Conservation (phyloP, 345 rosid species). For the Gossypium raimondii region DNA sequence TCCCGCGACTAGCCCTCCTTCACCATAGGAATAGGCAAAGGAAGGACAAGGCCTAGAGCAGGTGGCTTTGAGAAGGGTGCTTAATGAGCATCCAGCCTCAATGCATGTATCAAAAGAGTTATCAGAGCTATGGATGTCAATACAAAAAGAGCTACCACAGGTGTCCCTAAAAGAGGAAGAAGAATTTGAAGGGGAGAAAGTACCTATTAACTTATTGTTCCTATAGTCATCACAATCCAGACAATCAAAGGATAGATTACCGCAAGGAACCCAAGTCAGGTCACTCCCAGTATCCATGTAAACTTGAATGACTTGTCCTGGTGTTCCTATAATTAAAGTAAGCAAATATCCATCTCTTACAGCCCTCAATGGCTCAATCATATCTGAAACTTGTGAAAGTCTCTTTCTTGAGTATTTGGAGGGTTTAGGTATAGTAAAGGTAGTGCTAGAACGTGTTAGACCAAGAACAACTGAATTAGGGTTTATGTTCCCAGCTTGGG, state of each 20-base stretch:
- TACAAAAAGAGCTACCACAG: slow-evolving; percentile 55
- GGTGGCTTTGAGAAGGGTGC: slow-evolving; percentile 43
- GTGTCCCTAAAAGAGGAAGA: slow-evolving; percentile 51
- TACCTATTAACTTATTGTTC: slow-evolving; percentile 29
- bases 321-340: slow-evolving; percentile 65
- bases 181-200: slow-evolving; percentile 64
- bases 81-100: slow-evolving; percentile 65
- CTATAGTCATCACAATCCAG: slow-evolving; percentile 61
- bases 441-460: slow-evolving; percentile 39
- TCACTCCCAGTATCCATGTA: slow-evolving; percentile 90
- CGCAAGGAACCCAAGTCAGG: slow-evolving; percentile 91
- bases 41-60: slow-evolving; percentile 81
- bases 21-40: slow-evolving; percentile 82
- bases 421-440: slow-evolving; percentile 35
- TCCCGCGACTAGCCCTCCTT: slow-evolving; percentile 58
- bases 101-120: slow-evolving; percentile 66
- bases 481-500: slow-evolving; percentile 34
- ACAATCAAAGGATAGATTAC: slow-evolving; percentile 68
- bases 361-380: slow-evolving; percentile 58
- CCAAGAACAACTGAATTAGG: slow-evolving; percentile 45
- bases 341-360: slow-evolving; percentile 74
- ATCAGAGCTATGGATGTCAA: slow-evolving; percentile 67
- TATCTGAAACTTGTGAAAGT: slow-evolving; percentile 27
- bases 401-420: slow-evolving; percentile 21
- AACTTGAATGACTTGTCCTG: slow-evolving; percentile 69